phyloP scores from a whole-genome alignment of 2,329 filamentous ascomycete genomes.

The Exophiala dermatitidis region DNA sequence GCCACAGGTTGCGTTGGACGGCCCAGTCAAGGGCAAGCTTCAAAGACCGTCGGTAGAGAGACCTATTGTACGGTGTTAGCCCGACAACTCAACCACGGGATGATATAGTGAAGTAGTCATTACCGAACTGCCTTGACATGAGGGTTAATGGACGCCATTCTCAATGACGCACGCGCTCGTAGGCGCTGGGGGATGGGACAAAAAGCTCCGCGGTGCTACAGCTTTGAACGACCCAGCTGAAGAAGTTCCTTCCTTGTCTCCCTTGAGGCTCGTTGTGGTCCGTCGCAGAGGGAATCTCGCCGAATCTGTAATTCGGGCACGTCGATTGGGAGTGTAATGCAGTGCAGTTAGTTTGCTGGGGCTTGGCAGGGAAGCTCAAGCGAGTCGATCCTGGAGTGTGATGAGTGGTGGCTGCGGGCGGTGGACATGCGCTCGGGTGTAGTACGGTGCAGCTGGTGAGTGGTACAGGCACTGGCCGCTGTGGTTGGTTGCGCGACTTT shows the following conservation, averaged over 20 bases:
- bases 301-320: slow-evolving; percentile 18
- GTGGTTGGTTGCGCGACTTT: slow-evolving; percentile 5
- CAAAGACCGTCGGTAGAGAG: slow-evolving; percentile 82
- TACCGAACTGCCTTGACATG: slow-evolving; percentile 35
- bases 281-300: background rate
- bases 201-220: slow-evolving; percentile 1
- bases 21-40: slow-evolving; percentile 95
- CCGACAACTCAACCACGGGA: slow-evolving; percentile 7
- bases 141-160: slow-evolving; percentile 32
- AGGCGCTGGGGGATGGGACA: background rate
- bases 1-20: slow-evolving; percentile 86
- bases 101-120: slow-evolving; percentile 15
- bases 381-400: background rate
- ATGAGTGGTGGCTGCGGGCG: too few relatives aligned
- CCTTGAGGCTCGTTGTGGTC: background rate
- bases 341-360: slow-evolving; percentile 2
- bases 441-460: background rate
- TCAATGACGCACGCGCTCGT: slow-evolving; percentile 17
- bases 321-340: slow-evolving; percentile 21
- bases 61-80: slow-evolving; percentile 40
- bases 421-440: background rate
- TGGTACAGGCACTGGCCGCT: too few relatives aligned
- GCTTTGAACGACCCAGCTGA: background rate
- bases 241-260: background rate
- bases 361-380: slow-evolving; percentile 12